Base-by-base conservation (phyloP, 495 filamentous ascomycete species). In the Penicillium egyptiacum region DNA sequence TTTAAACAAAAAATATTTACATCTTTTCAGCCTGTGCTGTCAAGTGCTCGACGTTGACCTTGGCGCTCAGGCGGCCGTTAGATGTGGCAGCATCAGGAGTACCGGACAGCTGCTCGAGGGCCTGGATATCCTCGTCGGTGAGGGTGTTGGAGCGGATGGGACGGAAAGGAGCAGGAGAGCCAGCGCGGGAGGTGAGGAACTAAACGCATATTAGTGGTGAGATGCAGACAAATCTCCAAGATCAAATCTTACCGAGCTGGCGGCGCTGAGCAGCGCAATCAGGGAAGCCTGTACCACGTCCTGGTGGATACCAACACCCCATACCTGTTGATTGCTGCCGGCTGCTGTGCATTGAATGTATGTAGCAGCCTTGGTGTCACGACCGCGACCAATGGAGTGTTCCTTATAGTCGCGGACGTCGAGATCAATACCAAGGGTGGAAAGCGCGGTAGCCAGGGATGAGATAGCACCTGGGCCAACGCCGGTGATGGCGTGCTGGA, bases 381-480 rank as follows among this genome's bases (percentile, higher is more conserved):
- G 81, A 44, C 90, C 88, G 11, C 79, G 75, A 54, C 91, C 91
- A 61, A 98, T 90, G 25, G 91, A 88, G 74, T 98, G 95, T 70
- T 97, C 95, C 75, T 96, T 97, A 73, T 98, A 98, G 68, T 96
- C 90, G 46, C 83, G 83, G 50, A 98, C 93, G 68, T 98, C 92
- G 4, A 98, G 79, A 63, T 96, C 88, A 42, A 98, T 86, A 30
- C 90, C 90, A n/a, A 98, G 76, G 8, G 80, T 78, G 46, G 83
- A 80, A 23, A 98, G 81, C 10, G 93, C 94, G 60, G 91, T 85
- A 14, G 92, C 90, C 59, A 98, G 74, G 39, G 88, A 89, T 1
- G 91, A 96, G 56, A 97, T 89, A 12, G 93, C 89, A 64, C 94
- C 94, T 67, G 93, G 92, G 14, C 95, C 94, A 3, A 85, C 78